Percentiles rank a stretch among this genome's conserved stretches.
phyloP scores from a whole-genome alignment of 345 rosid species.

The Mangifera indica region DNA sequence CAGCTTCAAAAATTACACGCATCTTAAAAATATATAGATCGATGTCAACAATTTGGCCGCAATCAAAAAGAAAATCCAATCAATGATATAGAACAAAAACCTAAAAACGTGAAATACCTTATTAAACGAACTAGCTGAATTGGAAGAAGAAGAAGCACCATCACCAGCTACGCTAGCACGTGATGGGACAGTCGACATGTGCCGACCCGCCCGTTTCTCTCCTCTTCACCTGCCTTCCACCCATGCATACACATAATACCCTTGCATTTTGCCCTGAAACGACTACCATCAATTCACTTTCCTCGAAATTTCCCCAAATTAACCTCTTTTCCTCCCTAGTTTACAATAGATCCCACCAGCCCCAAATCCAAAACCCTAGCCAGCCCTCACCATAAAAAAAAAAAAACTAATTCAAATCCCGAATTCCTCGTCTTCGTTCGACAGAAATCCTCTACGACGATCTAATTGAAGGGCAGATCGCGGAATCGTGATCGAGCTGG shows the following conservation, averaged over 20 bases:
- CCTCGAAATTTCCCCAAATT: not conserved
- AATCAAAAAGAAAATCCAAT: not conserved
- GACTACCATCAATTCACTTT: slow-evolving; percentile 25
- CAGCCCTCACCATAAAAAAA: not conserved
- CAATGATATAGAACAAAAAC: not conserved
- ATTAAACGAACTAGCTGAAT: not conserved
- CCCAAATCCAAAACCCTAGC: not conserved
- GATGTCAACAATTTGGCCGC: not conserved
- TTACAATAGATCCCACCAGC: not conserved
- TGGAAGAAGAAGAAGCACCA: slow-evolving; percentile 18
- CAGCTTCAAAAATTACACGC: too few species aligned
- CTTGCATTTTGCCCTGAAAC: slow-evolving; percentile 31
- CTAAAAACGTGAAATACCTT: not conserved
- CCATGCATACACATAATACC: slow-evolving; percentile 26
- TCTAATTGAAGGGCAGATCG: slow-evolving; percentile 15
- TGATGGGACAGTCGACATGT: slow-evolving; percentile 34
- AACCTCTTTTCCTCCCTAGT: not conserved
- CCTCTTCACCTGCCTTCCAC: slow-evolving; percentile 26
- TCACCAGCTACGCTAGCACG: slow-evolving; percentile 24
- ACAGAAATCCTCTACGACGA: not conserved
- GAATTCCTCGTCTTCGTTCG: not conserved
- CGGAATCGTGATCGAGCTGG: not conserved
- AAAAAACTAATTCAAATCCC: not conserved
- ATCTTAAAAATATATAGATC: not conserved
- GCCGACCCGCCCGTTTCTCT: slow-evolving; percentile 25